phyloP scores from a whole-genome alignment of 1,284 basidiomycete species.

The Neotropicomus parvogracilis region DNA sequence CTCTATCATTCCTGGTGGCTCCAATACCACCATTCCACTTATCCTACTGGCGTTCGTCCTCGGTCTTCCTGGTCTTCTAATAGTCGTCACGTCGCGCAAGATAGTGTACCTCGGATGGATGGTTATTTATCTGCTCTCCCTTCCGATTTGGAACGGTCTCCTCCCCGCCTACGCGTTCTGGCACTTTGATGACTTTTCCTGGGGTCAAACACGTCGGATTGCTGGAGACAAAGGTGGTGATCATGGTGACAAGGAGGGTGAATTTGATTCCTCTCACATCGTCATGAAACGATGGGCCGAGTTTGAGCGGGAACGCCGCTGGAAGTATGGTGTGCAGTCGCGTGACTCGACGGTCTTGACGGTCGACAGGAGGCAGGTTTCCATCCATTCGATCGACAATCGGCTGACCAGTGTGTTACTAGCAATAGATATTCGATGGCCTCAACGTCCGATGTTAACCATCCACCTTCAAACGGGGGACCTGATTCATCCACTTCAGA shows the following conservation, averaged over 20 bases:
- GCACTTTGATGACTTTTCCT: slow-evolving; percentile 99
- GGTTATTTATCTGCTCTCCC: slow-evolving; percentile 88
- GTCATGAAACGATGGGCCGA: slow-evolving; percentile 99
- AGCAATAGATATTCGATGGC: slow-evolving; percentile 72
- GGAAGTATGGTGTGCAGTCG: slow-evolving; percentile 83
- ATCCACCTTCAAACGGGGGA: slow-evolving; percentile 42
- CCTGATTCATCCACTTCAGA: slow-evolving; percentile 66
- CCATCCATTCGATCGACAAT: slow-evolving; percentile 7
- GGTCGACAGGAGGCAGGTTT: slow-evolving; percentile 64
- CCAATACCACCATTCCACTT: slow-evolving; percentile 89
- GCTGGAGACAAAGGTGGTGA: slow-evolving; percentile 69
- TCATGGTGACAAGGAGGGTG: slow-evolving; percentile 90
- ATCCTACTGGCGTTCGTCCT: slow-evolving; percentile 91
- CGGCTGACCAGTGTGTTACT: slow-evolving; percentile 18
- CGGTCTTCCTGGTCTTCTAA: slow-evolving; percentile 92
- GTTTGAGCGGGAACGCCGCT: slow-evolving; percentile 93
- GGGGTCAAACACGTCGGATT: slow-evolving; percentile 94
- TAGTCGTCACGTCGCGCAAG: slow-evolving; percentile 93
- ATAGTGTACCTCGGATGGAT: slow-evolving; percentile 96
- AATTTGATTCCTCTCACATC: slow-evolving; percentile 94
- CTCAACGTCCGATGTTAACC: slow-evolving; percentile 72
- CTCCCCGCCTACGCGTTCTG: slow-evolving; percentile 94
- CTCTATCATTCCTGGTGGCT: slow-evolving; percentile 76
- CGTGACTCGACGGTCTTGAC: slow-evolving; percentile 76
- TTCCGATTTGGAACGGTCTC: slow-evolving; percentile 95